These are phyloP conservation scores for Solanum peruvianum DNA, from an alignment of 257 asterid genomes.

Conservation along the genomic window DNA sequence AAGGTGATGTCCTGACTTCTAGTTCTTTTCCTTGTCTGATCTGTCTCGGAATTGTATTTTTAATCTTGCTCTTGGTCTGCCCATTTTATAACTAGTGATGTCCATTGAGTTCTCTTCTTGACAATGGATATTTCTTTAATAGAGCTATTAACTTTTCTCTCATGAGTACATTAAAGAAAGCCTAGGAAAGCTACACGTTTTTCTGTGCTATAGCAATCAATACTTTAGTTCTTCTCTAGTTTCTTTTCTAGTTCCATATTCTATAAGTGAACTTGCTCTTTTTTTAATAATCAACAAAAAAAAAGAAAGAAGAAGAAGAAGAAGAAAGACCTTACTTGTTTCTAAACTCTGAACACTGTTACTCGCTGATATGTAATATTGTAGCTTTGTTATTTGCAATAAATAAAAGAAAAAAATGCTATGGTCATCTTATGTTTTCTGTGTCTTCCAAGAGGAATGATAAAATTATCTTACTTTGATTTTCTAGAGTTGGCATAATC, in stretches of 20 bases:
- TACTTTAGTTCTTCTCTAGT: neutral
- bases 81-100: neutral
- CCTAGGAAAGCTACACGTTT: neutral
- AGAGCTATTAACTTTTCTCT: neutral
- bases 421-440: neutral
- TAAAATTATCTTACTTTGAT: neutral
- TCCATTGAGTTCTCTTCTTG: neutral
- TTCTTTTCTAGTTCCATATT: neutral
- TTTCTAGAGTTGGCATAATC: neutral
- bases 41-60: neutral
- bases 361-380: neutral
- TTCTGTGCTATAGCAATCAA: neutral
- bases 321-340: neutral
- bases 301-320: neutral
- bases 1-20: constrained; percentile 40
- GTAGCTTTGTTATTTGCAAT: neutral
- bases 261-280: neutral
- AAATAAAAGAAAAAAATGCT: neutral
- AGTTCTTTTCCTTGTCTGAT: neutral
- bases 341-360: neutral
- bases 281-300: neutral
- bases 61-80: neutral
- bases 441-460: neutral
- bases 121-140: neutral
- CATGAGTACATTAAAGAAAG: neutral